A percentile compares a stretch with the other conserved stretches of the same genome.
Conservation (phyloP, 164 flowering plant species). For the Houttuynia cordata region DNA sequence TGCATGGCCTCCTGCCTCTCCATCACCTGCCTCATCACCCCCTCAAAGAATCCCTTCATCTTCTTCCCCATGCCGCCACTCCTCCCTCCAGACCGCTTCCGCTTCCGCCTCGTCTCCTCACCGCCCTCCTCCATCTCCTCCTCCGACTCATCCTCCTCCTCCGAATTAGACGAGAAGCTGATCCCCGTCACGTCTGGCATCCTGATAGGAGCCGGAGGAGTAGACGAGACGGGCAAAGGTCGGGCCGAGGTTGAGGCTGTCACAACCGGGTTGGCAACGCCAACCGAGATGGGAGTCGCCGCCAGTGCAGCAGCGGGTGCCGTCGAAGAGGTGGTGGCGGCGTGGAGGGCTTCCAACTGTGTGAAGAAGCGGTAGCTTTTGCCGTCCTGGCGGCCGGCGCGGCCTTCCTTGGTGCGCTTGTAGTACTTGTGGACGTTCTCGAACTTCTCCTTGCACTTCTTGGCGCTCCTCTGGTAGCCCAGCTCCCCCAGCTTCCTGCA, state of each 20-base stretch:
- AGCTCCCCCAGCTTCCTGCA: slow-evolving; percentile 50
- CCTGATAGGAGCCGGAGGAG: neutral
- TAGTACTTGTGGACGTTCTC: slow-evolving; percentile 69
- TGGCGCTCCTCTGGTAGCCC: slow-evolving; percentile 47
- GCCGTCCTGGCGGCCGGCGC: slow-evolving; percentile 66
- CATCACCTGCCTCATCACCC: slow-evolving; percentile 60
- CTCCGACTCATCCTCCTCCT: slow-evolving; percentile 11
- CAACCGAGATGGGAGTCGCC: slow-evolving; percentile 3
- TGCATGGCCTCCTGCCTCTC: slow-evolving; percentile 65
- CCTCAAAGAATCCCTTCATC: slow-evolving; percentile 50
- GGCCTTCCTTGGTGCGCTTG: slow-evolving; percentile 56
- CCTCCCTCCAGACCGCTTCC: slow-evolving; percentile 18
- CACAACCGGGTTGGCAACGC: neutral
- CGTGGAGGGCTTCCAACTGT: slow-evolving; percentile 55
- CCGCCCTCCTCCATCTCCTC: slow-evolving; percentile 1
- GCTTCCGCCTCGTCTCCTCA: slow-evolving; percentile 14
- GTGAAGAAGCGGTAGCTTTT: slow-evolving; percentile 48
- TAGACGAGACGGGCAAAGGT: neutral
- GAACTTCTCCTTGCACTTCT: slow-evolving; percentile 67
- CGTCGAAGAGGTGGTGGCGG: slow-evolving; percentile 4
- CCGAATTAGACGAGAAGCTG: slow-evolving; percentile 27
- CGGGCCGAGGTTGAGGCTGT: neutral
- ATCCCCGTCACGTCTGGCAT: slow-evolving; percentile 13
- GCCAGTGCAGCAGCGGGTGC: neutral
- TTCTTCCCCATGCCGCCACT: slow-evolving; percentile 13